phyloP scores from a whole-genome alignment of 306 rosid genomes.

The Abrus pulchellus region DNA sequence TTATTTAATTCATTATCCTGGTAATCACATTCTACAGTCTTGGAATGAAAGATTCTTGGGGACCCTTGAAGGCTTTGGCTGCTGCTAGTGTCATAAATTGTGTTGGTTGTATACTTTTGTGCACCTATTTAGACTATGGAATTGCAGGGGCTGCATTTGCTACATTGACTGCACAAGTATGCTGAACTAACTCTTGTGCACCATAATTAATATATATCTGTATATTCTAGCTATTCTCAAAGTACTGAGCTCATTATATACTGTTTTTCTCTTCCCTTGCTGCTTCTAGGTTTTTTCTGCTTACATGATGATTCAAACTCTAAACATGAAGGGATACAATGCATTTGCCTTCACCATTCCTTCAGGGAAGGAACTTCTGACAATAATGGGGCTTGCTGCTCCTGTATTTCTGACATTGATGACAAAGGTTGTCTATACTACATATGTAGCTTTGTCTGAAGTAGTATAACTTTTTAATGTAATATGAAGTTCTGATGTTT shows the following conservation, averaged over 20 bases:
- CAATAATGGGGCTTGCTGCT: conserved; percentile 75
- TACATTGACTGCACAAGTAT: conserved; percentile 59
- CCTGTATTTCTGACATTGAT: conserved; percentile 82
- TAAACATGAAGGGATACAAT: conserved; percentile 79
- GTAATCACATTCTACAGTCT: conserved; percentile 48
- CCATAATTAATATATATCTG: conserved; percentile 27
- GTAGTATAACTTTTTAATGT: conserved; percentile 34
- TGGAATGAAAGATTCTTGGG: conserved; percentile 70
- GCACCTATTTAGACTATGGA: conserved; percentile 58
- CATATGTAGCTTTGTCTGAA: conserved; percentile 26
- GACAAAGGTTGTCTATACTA: conserved; percentile 72
- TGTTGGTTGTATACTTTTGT: conserved; percentile 54
- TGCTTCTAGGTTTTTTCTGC: conserved; percentile 80
- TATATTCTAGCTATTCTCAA: conserved; percentile 32
- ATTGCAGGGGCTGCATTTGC: conserved; percentile 66
- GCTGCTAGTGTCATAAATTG: conserved; percentile 59
- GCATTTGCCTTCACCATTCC: conserved; percentile 77
- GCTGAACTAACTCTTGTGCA: conserved; percentile 41
- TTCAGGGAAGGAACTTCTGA: conserved; percentile 66
- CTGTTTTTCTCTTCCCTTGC: conserved; percentile 21
- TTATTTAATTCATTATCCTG: conserved; percentile 22
- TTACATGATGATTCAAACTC: conserved; percentile 82
- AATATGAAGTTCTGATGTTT: conserved; percentile 35
- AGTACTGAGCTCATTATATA: conserved; percentile 30
- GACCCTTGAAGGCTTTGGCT: conserved; percentile 65